A percentile compares a stretch with the other conserved stretches of the same genome.
Conservation (phyloP, 768 basidiomycete species). For the Sarcodon sp. region DNA sequence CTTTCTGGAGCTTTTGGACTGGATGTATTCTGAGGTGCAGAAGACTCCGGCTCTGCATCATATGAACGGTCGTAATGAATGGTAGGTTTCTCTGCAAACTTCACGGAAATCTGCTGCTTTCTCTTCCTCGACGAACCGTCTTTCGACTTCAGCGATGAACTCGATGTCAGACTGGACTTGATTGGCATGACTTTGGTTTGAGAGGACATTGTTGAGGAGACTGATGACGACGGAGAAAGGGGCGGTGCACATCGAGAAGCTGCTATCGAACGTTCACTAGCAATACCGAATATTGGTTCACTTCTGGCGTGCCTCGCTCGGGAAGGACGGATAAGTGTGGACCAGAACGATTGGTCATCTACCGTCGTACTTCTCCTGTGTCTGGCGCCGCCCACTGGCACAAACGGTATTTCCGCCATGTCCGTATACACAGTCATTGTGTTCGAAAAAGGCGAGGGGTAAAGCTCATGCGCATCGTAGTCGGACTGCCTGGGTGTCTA, state of each 20-base stretch:
- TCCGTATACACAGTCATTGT: slow-evolving; percentile 2
- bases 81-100: slow-evolving; percentile 55
- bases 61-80: slow-evolving; percentile 32
- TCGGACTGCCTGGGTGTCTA: too few species aligned
- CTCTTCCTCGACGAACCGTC: slow-evolving; percentile 13
- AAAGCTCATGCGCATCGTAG: too few species aligned
- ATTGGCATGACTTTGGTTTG: slow-evolving; percentile 21
- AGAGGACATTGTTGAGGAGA: slow-evolving; percentile 18
- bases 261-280: slow-evolving; percentile 12
- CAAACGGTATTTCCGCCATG: slow-evolving; percentile 16
- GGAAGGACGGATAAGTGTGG: slow-evolving; percentile 17
- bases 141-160: slow-evolving; percentile 27
- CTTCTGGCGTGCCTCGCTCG: neutral
- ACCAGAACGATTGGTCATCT: slow-evolving; percentile 22
- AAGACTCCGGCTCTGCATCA: slow-evolving; percentile 6
- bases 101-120: slow-evolving; percentile 38
- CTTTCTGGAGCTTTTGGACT: neutral
- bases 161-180: slow-evolving; percentile 46
- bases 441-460: too few species aligned
- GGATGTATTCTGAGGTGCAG: neutral
- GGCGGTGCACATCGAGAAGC: slow-evolving; percentile 15
- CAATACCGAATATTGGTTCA: neutral
- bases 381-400: slow-evolving; percentile 6
- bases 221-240: slow-evolving; percentile 23
- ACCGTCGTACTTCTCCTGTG: slow-evolving; percentile 6